Evolutionary conservation across 768 basidiomycete genomes (phyloP).

Genomic region (Phylloporus rhodoxanthus): DNA sequence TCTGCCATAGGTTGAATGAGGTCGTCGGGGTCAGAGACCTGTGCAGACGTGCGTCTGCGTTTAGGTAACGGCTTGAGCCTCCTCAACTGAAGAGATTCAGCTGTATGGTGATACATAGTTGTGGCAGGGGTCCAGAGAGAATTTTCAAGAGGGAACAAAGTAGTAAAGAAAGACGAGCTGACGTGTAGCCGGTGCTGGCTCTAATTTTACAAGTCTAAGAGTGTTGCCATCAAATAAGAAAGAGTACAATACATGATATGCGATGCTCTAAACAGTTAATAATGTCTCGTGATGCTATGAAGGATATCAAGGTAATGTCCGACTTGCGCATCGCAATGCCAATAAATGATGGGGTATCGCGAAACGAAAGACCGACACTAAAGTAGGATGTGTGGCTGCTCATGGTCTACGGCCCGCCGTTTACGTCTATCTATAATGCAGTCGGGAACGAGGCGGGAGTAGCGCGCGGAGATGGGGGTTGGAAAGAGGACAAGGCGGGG

Average conservation of each 20-base stretch:
- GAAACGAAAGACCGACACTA: slow-evolving; percentile 45
- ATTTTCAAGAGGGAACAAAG: slow-evolving; percentile 7
- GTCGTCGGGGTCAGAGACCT: slow-evolving; percentile 23
- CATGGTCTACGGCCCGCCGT: slow-evolving; percentile 40
- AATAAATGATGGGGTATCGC: slow-evolving; percentile 44
- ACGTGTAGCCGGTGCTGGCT: slow-evolving; percentile 21
- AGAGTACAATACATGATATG: slow-evolving; percentile 44
- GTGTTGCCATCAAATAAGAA: slow-evolving; percentile 22
- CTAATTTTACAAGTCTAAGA: slow-evolving; percentile 3
- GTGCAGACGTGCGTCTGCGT: slow-evolving; percentile 52
- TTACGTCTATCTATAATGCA: slow-evolving; percentile 39
- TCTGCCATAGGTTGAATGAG: slow-evolving; percentile 27
- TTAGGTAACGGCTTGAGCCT: slow-evolving; percentile 76
- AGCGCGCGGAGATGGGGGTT: slow-evolving; percentile 14
- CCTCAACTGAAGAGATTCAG: slow-evolving; percentile 38
- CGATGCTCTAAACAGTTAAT: slow-evolving; percentile 59
- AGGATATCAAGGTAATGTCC: slow-evolving; percentile 40
- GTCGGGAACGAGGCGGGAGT: slow-evolving; percentile 25
- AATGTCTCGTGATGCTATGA: slow-evolving; percentile 55
- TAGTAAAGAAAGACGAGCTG: slow-evolving; percentile 24
- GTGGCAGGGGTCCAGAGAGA: slow-evolving; percentile 6
- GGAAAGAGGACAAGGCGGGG: slow-evolving; percentile 7
- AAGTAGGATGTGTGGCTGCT: slow-evolving; percentile 38
- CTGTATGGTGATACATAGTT: slow-evolving; percentile 42
- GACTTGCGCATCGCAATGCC: slow-evolving; percentile 43